Base-by-base conservation (phyloP, 108 stramenopile genomes). In the Cyclostephanos tholiformis region DNA sequence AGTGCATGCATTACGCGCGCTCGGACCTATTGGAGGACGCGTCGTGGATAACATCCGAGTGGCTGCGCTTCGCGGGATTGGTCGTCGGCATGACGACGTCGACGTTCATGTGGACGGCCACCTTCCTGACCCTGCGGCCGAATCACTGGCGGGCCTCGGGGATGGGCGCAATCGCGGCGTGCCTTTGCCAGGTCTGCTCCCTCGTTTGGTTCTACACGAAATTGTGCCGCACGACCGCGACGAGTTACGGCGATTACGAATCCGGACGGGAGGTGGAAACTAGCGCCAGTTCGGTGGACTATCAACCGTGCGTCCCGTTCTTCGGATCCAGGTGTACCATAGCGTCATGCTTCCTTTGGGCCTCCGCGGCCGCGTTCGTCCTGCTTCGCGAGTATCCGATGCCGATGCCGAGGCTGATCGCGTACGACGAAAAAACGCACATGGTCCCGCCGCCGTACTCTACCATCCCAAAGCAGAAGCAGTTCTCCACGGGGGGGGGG, bases 281-380 rank as follows among this genome's bases (percentile, higher is more conserved):
- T 17, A 44, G 35, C 38, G 22, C 38, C 11, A 39, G 53, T 49
- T 4, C 2, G 14, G 16, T 5, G 4, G 19, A 23, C 61, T 22
- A 44, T 61, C 39, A 17, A 17, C 13, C 79, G 17, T 81, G 80
- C 62, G 27, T 69, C n/a, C 43, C 76, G 22, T 81, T 72, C 20
- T 81, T 71, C 63, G 80, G 75, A 22, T 81, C 80, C 23, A 81
- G 61, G 69, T 80, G 79, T 53, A 16, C 71, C 14, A 80, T 80
- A 25, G 52, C 79, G 48, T 80, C 79, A 9, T 38, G 48, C 9
- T 46, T 53, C 43, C 51, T 80, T 20, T 80, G 67, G 49, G 60
- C 67, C 26, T 29, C 64, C 23, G 52, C 79, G 17, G 60, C 72
- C 4, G 6, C 69, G 0, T 7, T 73, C 8, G 69, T 80, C 36